Evolutionary conservation across 257 asterid species (phyloP).

Genomic region (Fraxinus anomala): DNA sequence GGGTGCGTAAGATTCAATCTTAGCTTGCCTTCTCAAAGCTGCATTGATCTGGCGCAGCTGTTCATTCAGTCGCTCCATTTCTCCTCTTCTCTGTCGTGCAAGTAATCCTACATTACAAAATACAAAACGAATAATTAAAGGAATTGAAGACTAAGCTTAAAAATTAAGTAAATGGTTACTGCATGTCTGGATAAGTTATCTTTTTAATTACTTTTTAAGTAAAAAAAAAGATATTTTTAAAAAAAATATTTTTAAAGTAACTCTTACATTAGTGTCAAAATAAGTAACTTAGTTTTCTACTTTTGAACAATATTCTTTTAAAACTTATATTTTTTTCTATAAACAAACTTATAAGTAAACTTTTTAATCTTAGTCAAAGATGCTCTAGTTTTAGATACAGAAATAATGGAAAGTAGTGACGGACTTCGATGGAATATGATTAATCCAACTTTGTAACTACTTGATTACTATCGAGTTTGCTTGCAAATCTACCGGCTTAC

Average conservation of each 20-base stretch:
- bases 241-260: too few relatives aligned
- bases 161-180: background rate
- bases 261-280: background rate
- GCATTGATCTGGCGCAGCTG: conserved; percentile 94
- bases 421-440: background rate
- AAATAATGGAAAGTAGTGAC: background rate
- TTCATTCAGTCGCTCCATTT: conserved; percentile 77
- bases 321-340: background rate
- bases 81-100: conserved; percentile 93
- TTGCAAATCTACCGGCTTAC: conserved; percentile 5
- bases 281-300: background rate
- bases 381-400: background rate
- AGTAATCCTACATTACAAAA: conserved; percentile 61
- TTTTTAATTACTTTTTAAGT: background rate
- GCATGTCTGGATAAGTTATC: background rate
- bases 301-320: background rate
- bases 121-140: background rate
- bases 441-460: background rate
- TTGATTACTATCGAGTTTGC: background rate
- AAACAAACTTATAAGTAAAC: background rate
- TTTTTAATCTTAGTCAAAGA: background rate
- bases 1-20: conserved; percentile 96
- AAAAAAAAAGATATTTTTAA: too few relatives aligned
- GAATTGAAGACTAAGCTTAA: background rate
- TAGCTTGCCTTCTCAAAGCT: conserved; percentile 94